A percentile compares a stretch with the other conserved stretches of the same genome.
phyloP scores from a whole-genome alignment of 2,329 filamentous ascomycete species.

The Epicoccum sorghinum region DNA sequence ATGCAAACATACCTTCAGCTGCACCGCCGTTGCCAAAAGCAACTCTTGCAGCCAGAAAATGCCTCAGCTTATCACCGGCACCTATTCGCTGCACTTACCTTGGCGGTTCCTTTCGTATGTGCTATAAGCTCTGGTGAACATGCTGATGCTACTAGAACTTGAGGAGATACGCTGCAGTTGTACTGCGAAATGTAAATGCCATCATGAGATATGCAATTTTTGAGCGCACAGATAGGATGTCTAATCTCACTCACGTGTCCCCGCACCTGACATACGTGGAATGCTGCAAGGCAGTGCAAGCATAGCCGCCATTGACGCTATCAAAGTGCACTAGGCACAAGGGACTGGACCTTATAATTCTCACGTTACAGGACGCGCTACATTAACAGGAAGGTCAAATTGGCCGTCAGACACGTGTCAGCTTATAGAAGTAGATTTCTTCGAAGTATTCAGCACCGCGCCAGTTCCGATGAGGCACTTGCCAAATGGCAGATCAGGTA shows the following conservation, averaged over 20 bases:
- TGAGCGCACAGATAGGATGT: background rate
- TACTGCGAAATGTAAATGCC: constrained; percentile 1
- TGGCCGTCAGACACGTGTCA: too few relatives aligned
- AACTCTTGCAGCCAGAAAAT: background rate
- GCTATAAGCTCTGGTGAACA: background rate
- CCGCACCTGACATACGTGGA: background rate
- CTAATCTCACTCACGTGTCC: background rate
- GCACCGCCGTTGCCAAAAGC: background rate
- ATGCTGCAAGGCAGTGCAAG: background rate
- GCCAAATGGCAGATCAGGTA: too few relatives aligned
- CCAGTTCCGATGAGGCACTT: too few relatives aligned
- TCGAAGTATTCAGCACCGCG: too few relatives aligned
- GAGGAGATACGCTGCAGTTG: background rate
- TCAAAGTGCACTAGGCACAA: background rate
- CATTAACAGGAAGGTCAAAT: too few relatives aligned
- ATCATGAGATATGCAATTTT: background rate
- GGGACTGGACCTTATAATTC: too few relatives aligned
- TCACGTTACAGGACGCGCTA: background rate
- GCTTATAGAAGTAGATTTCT: too few relatives aligned
- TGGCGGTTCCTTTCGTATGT: background rate
- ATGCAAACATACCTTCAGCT: background rate
- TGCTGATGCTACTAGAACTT: background rate
- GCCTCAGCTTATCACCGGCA: background rate
- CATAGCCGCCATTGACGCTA: constrained; percentile 3
- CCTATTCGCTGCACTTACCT: background rate